These are phyloP conservation scores for Venturiaceae sp. DNA, from an alignment of 2,329 filamentous ascomycete genomes.

Conservation along the genomic window DNA sequence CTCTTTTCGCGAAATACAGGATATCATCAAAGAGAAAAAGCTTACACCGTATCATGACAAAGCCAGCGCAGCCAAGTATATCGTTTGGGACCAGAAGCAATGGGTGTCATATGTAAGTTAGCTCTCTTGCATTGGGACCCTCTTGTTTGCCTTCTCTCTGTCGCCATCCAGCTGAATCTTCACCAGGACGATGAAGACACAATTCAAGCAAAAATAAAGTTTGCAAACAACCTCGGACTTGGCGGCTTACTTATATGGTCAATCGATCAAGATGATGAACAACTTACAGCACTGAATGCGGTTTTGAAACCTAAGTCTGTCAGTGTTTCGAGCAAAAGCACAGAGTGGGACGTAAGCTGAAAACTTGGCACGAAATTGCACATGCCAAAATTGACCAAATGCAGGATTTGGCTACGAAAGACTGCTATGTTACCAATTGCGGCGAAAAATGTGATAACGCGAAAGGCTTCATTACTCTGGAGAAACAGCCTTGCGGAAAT, in stretches of 20 bases:
- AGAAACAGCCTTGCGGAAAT: conserved; percentile 18
- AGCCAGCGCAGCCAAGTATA: background rate
- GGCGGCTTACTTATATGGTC: conserved; percentile 10
- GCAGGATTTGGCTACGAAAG: conserved; percentile 10
- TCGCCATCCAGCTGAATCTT: too few relatives aligned
- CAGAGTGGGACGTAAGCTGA: conserved; percentile 8
- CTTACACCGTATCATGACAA: background rate
- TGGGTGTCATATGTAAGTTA: conserved; percentile 6
- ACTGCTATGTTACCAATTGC: conserved; percentile 22
- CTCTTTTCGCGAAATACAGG: background rate
- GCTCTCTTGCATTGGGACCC: too few relatives aligned
- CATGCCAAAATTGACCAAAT: conserved; percentile 11
- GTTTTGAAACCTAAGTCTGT: conserved; percentile 9
- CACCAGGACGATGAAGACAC: conserved; percentile 7
- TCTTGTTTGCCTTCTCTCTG: too few relatives aligned
- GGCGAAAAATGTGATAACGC: conserved; percentile 17
- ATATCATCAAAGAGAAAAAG: background rate
- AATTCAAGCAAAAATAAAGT: conserved; percentile 5
- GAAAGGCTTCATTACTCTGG: conserved; percentile 19
- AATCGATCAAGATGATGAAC: conserved; percentile 7
- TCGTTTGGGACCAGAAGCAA: background rate
- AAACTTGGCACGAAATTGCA: too few relatives aligned
- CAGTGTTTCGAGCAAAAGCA: conserved; percentile 7
- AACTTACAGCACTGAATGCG: conserved; percentile 1
- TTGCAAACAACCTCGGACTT: conserved; percentile 8